Percentiles rank a stretch among this genome's conserved stretches.
Evolutionary conservation across 2,329 filamentous ascomycete genomes (phyloP).

Genomic region (Akanthomyces uredinophilus): DNA sequence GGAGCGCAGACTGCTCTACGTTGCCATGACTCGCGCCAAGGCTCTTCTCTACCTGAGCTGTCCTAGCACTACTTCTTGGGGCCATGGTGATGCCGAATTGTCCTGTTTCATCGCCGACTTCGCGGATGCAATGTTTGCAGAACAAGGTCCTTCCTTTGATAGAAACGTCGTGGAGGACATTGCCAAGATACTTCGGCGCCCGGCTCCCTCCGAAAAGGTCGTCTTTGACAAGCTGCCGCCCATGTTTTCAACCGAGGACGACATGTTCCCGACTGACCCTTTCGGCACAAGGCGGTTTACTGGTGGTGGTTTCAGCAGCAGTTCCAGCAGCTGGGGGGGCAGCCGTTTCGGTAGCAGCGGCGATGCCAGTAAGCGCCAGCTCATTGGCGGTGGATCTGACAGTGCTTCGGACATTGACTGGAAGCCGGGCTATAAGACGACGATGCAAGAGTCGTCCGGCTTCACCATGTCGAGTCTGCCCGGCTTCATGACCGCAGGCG

Average conservation of each 20-base stretch:
- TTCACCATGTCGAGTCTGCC: conserved; percentile 56
- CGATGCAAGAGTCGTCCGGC: conserved; percentile 52
- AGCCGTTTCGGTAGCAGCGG: conserved; percentile 17
- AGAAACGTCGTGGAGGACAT: conserved; percentile 58
- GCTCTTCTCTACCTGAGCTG: conserved; percentile 80
- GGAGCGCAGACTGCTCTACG: conserved; percentile 83
- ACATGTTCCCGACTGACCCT: conserved; percentile 62
- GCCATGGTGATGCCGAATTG: conserved; percentile 53
- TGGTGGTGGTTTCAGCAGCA: conserved; percentile 23
- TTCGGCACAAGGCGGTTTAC: conserved; percentile 30
- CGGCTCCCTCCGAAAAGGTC: conserved; percentile 49
- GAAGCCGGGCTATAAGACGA: conserved; percentile 49
- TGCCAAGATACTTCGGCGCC: conserved; percentile 64
- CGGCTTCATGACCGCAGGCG: conserved; percentile 58
- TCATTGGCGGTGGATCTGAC: conserved; percentile 21
- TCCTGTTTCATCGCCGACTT: conserved; percentile 65
- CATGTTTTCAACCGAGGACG: conserved; percentile 59
- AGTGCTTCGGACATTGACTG: conserved; percentile 24
- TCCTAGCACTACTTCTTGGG: conserved; percentile 61
- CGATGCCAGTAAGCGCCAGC: conserved; percentile 27
- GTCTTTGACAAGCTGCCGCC: conserved; percentile 49
- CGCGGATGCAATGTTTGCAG: conserved; percentile 37
- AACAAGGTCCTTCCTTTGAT: conserved; percentile 66
- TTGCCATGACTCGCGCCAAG: conserved; percentile 93
- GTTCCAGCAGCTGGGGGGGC: conserved; percentile 25